Conservation (phyloP, 768 basidiomycete genomes). For the Trametes punicea region DNA sequence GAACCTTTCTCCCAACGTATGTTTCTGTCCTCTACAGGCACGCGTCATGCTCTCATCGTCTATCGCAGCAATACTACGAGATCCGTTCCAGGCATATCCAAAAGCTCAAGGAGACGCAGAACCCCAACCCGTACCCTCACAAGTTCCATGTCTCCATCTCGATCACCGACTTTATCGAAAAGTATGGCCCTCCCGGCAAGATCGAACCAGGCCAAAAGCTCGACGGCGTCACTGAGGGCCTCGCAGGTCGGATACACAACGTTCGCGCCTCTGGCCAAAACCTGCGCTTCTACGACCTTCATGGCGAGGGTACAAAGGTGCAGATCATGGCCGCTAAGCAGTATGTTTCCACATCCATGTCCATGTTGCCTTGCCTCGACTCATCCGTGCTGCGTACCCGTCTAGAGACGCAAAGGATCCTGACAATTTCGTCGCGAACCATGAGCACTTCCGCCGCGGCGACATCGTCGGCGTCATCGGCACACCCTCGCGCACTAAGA, state of each 20-base stretch:
- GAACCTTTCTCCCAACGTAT: conserved; percentile 87
- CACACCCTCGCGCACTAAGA: conserved; percentile 86
- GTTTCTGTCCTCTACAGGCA: conserved; percentile 29
- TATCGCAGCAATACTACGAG: conserved; percentile 90
- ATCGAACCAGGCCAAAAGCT: conserved; percentile 67
- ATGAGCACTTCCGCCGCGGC: conserved; percentile 89
- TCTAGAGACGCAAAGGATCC: conserved; percentile 62
- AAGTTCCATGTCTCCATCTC: conserved; percentile 91
- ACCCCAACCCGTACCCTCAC: conserved; percentile 97
- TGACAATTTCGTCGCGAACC: conserved; percentile 62
- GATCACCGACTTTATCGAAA: conserved; percentile 65
- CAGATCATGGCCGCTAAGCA: conserved; percentile 92
- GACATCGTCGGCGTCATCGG: conserved; percentile 95
- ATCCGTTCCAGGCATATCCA: conserved; percentile 86
- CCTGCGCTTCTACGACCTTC: conserved; percentile 92
- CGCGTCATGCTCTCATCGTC: not conserved
- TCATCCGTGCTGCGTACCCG: not conserved
- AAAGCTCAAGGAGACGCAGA: conserved; percentile 76
- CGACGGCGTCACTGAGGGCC: conserved; percentile 50
- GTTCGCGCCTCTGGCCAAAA: conserved; percentile 81
- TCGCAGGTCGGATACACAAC: conserved; percentile 91
- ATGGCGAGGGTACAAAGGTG: conserved; percentile 87
- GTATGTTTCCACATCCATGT: conserved; percentile 41
- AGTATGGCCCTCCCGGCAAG: conserved; percentile 71
- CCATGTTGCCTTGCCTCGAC: not conserved